Evolutionary conservation across 2,329 filamentous ascomycete species (phyloP), one percentile per base, ranked within the genome.

Genomic region (Aspergillus floridensis): DNA sequence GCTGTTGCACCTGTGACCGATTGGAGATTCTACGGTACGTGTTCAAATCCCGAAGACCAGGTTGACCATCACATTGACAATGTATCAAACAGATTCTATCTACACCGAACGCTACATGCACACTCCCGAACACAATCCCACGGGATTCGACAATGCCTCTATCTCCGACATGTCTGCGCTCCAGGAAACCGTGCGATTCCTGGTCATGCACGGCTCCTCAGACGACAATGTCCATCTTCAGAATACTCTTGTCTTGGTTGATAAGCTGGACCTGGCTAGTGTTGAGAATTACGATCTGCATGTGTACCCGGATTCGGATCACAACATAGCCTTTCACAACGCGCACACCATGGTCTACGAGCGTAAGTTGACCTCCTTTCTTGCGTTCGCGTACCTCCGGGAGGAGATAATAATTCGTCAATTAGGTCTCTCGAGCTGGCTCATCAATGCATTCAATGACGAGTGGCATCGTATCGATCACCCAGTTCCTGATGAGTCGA

Each of bases 161-260:
- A 87, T 99, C 70, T 84, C 74, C 60, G 91, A 99, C 70, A 88
- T 88, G 63, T 81, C 84, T 0, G 89, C 91, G 0, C 81, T 99
- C 6, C 80, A 82, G 4, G 77, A 87, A 64, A 96, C 89, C 72
- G 90, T 93, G 62, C 88, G 93, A 32, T 99, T 98, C 79, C 81
- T 99, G 44, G 75, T 99, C 68, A 97, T 98, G 91, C 95, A 99
- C 72, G 95, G 95, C 66, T 86, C 92, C n/a, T 90, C 90, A 7
- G 95, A 99, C 70, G 95, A 99, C 76, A 99, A 99, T 69, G 95
- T 99, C 12, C 96, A 99, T 75, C 87, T 96, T 76, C 96, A 99
- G 76, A 98, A 96, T 75, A 92, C 93, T 0, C 83, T 98, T 59
- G 90, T 88, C 1, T 78, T 99, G 62, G 81, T 99, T 50, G 96